phyloP scores from a whole-genome alignment of 352 stramenopile genomes.

The Globisporangium nagaii region DNA sequence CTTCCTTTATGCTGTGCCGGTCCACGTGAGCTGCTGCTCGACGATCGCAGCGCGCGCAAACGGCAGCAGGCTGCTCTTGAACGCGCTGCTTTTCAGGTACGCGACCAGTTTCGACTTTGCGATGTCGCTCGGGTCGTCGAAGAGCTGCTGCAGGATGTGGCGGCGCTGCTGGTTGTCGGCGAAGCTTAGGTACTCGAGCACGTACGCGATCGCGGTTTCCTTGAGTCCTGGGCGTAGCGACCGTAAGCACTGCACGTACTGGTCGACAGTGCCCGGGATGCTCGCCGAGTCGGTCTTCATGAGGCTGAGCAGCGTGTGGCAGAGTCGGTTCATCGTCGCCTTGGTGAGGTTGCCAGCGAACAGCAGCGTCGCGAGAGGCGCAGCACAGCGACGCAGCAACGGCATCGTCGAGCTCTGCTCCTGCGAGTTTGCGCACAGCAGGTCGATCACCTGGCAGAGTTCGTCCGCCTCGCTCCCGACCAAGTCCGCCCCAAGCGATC shows the following conservation, averaged over 20 bases:
- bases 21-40: background rate
- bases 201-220: slow-evolving; percentile 53
- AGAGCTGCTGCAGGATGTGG: slow-evolving; percentile 60
- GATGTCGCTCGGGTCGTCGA: slow-evolving; percentile 68
- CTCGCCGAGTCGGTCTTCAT: slow-evolving; percentile 46
- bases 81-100: slow-evolving; percentile 67
- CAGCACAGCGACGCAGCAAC: slow-evolving; percentile 37
- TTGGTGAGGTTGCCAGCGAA: slow-evolving; percentile 44
- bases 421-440: slow-evolving; percentile 39
- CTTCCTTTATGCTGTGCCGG: background rate
- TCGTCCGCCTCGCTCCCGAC: slow-evolving; percentile 15
- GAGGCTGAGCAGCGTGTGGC: slow-evolving; percentile 58
- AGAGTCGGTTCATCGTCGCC: slow-evolving; percentile 48
- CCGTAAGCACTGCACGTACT: slow-evolving; percentile 47
- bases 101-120: slow-evolving; percentile 68
- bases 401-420: slow-evolving; percentile 28
- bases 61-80: slow-evolving; percentile 38
- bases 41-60: slow-evolving; percentile 2
- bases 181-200: slow-evolving; percentile 67
- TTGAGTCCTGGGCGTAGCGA: slow-evolving; percentile 41
- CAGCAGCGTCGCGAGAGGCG: slow-evolving; percentile 32
- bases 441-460: slow-evolving; percentile 33
- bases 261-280: slow-evolving; percentile 27
- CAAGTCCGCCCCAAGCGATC: background rate
- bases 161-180: slow-evolving; percentile 35